Percentiles rank a stretch among this genome's conserved stretches.
Conservation (phyloP, 1,139 yeast species). For the Yamadazyma atlantica region DNA sequence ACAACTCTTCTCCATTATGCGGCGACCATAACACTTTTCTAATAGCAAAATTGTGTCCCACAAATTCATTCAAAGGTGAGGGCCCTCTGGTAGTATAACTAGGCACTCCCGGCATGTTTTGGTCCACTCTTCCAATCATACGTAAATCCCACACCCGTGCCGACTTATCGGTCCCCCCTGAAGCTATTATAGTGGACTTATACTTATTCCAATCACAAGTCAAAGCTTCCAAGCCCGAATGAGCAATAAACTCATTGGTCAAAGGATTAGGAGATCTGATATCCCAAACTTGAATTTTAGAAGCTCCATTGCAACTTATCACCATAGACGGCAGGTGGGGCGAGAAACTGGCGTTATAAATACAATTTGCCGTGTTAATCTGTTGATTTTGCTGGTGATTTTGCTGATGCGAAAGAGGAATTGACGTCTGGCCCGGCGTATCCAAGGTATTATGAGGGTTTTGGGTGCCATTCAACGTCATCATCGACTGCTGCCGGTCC, state of each 20-base stretch:
- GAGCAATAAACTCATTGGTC: conserved; percentile 65
- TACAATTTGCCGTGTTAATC: conserved; percentile 47
- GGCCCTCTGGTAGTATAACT: conserved; percentile 54
- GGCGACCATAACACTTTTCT: conserved; percentile 87
- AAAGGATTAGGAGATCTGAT: conserved; percentile 65
- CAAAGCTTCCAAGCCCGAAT: conserved; percentile 78
- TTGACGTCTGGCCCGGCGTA: conserved; percentile 24
- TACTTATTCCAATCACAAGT: conserved; percentile 91
- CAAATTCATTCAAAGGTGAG: conserved; percentile 72
- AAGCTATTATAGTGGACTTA: conserved; percentile 71
- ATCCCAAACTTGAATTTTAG: conserved; percentile 82
- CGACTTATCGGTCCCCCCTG: conserved; percentile 87
- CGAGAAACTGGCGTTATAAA: conserved; percentile 79
- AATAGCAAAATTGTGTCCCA: conserved; percentile 90
- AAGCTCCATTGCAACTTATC: conserved; percentile 77
- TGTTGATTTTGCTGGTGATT: conserved; percentile 23
- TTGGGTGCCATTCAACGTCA: conserved; percentile 49
- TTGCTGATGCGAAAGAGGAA: conserved; percentile 36
- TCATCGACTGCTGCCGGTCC: conserved; percentile 52
- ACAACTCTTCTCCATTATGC: conserved; percentile 66
- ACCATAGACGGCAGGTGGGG: conserved; percentile 79
- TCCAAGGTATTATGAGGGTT: conserved; percentile 10
- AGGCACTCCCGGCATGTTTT: conserved; percentile 27
- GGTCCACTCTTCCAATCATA: conserved; percentile 52
- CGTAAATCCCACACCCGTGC: conserved; percentile 87